phyloP scores from a whole-genome alignment of 257 asterid genomes.

The Thymus quinquecostatus region DNA sequence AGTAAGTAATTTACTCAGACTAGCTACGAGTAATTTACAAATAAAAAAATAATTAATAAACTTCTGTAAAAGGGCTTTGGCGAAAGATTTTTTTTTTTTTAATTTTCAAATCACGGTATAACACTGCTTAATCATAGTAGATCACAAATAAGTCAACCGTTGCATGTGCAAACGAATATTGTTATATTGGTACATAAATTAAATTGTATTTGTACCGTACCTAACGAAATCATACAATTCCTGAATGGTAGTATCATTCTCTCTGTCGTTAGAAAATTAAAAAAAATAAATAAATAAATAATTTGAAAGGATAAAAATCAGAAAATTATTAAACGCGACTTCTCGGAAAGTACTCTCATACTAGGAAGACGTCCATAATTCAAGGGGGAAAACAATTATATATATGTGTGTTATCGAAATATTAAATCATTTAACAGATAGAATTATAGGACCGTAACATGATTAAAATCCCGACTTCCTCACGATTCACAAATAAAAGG shows the following conservation, averaged over 20 bases:
- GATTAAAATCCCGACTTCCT: not conserved
- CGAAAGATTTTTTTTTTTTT: no score
- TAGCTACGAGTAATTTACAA: no score
- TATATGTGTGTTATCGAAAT: not conserved
- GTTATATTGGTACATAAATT: constrained; percentile 1
- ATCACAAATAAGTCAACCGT: constrained; percentile 30
- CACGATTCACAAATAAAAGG: not conserved
- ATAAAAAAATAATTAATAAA: no score
- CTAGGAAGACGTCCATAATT: not conserved
- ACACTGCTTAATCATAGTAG: no score
- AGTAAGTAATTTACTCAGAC: no score
- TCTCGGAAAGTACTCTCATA: constrained; percentile 23
- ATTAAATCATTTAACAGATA: not conserved
- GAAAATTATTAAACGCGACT: constrained; percentile 1
- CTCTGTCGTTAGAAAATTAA: not conserved
- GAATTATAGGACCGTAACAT: not conserved
- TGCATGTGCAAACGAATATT: constrained; percentile 34
- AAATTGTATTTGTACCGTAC: constrained; percentile 26
- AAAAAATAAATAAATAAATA: no score
- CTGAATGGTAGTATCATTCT: constrained; percentile 30
- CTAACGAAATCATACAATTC: constrained; percentile 6
- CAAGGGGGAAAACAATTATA: not conserved
- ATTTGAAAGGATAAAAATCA: not conserved
- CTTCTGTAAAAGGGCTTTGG: no score
- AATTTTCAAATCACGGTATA: no score